phyloP scores from a whole-genome alignment of 169 alveolate genomes.

The Plasmodium coatneyi region DNA sequence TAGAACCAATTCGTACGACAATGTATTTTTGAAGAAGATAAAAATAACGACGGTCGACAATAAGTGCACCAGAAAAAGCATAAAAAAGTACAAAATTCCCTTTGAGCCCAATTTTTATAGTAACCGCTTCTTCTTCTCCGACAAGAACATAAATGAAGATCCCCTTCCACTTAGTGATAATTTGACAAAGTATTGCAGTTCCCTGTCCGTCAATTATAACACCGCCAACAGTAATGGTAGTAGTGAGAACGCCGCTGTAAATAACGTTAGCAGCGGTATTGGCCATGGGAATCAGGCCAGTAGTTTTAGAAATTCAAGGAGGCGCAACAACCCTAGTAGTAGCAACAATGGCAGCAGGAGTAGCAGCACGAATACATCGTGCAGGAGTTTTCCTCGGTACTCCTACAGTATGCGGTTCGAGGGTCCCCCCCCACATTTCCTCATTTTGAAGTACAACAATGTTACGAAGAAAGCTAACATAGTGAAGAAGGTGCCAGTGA shows the following conservation, averaged over 20 bases:
- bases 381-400: neutral
- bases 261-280: neutral
- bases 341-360: neutral
- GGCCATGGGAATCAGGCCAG: neutral
- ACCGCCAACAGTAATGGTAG: neutral
- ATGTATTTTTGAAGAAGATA: conserved; percentile 41
- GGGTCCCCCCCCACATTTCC: conserved; percentile 74
- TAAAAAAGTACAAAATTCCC: conserved; percentile 55
- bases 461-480: conserved; percentile 16
- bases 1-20: conserved; percentile 23
- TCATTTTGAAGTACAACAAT: conserved; percentile 22
- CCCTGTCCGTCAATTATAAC: conserved; percentile 28
- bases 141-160: conserved; percentile 38
- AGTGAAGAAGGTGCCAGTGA: conserved; percentile 59
- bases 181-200: conserved; percentile 10
- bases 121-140: conserved; percentile 54
- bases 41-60: conserved; percentile 34
- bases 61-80: conserved; percentile 8
- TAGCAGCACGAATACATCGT: neutral
- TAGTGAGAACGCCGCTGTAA: neutral
- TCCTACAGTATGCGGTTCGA: conserved; percentile 55
- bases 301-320: neutral
- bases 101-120: conserved; percentile 74
- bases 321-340: neutral
- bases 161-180: conserved; percentile 1